phyloP scores from a whole-genome alignment of 148 eudicot species.

The Rhododendron molle region DNA sequence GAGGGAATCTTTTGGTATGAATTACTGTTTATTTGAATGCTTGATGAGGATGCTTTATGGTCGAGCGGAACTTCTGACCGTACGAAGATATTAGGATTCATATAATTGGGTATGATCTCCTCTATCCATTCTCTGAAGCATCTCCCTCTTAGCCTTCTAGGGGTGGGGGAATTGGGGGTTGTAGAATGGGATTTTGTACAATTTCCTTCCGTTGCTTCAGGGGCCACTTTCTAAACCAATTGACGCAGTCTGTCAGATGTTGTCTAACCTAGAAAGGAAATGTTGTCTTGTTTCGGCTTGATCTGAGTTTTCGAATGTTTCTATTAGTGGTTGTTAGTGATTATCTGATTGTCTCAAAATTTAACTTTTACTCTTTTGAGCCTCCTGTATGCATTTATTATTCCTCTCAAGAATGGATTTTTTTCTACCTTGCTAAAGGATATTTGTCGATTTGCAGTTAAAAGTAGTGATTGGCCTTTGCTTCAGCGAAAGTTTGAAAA shows the following conservation, averaged over 20 bases:
- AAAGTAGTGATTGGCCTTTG: neutral
- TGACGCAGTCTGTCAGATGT: neutral
- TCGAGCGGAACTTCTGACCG: neutral
- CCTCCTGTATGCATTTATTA: neutral
- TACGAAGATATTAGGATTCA: neutral
- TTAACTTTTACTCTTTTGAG: neutral
- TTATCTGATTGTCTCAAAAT: neutral
- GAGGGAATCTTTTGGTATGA: neutral
- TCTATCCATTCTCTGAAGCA: neutral
- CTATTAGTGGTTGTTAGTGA: neutral
- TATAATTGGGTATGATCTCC: neutral
- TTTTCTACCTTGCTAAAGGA: neutral
- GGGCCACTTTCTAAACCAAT: neutral
- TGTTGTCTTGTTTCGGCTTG: neutral
- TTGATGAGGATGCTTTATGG: neutral
- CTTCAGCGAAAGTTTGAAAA: constrained; percentile 1
- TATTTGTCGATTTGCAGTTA: constrained; percentile 4
- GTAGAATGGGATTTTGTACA: neutral
- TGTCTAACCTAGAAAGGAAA: neutral
- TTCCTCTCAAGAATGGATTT: neutral
- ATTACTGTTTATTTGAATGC: neutral
- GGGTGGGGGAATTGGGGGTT: neutral
- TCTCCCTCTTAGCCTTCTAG: neutral
- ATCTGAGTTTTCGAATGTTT: neutral
- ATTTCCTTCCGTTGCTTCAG: neutral